Percentiles rank a stretch among this genome's conserved stretches.
phyloP scores from a whole-genome alignment of 345 rosid genomes.

The Citrus mangshanensis region DNA sequence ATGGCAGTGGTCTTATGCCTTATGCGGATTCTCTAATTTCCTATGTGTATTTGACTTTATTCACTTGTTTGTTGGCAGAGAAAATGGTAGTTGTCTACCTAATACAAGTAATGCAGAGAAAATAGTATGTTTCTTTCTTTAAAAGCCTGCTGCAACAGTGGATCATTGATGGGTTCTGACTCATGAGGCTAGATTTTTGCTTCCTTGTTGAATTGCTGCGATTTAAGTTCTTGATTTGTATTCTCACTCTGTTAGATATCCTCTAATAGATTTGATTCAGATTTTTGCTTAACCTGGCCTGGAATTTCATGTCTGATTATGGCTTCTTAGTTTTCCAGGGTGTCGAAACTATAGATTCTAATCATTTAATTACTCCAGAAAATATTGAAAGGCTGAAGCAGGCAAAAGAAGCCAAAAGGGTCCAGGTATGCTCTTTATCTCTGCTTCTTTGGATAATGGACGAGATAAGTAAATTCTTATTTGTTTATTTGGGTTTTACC shows the following conservation, averaged over 20 bases:
- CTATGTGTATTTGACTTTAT: neutral
- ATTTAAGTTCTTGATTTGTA: neutral
- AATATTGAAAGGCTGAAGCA: too few relatives aligned
- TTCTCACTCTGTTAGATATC: neutral
- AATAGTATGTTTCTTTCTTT: neutral
- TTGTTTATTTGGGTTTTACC: neutral
- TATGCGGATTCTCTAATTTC: neutral
- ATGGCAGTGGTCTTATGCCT: neutral
- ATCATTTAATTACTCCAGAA: too few relatives aligned
- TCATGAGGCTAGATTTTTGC: neutral
- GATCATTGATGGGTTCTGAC: neutral
- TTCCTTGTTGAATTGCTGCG: neutral
- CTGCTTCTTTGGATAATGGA: neutral
- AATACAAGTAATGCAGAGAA: neutral
- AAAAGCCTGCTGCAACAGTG: neutral
- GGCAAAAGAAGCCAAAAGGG: too few relatives aligned
- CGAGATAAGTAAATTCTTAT: neutral
- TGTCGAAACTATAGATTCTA: too few relatives aligned
- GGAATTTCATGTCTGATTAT: neutral
- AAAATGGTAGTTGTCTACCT: neutral
- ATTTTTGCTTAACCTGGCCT: neutral
- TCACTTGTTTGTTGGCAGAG: neutral
- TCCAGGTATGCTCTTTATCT: slow-evolving; percentile 23
- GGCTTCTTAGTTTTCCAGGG: slow-evolving; percentile 36
- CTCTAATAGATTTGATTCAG: neutral